phyloP scores from a whole-genome alignment of 768 basidiomycete species.

The Hericium rajendrae region DNA sequence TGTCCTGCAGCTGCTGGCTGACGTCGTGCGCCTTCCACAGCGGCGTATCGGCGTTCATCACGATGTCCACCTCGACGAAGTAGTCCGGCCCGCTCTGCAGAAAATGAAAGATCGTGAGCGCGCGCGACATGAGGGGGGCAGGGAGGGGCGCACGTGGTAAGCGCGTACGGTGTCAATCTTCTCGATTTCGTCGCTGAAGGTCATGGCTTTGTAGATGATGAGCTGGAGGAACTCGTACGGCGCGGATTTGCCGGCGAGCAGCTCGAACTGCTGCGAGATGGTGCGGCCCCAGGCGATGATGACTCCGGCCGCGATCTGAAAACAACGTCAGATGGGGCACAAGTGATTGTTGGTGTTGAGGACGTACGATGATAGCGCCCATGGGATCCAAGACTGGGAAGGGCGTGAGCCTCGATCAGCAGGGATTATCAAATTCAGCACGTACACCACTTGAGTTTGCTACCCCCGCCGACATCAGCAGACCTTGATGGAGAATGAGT shows the following conservation, averaged over 20 bases:
- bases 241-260: conserved; percentile 87
- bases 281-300: conserved; percentile 72
- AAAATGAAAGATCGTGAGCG: conserved; percentile 12
- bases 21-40: conserved; percentile 84
- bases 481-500: conserved; percentile 33
- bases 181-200: conserved; percentile 79
- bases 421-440: conserved; percentile 14
- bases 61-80: conserved; percentile 92
- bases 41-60: conserved; percentile 83
- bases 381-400: conserved; percentile 61
- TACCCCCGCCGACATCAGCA: conserved; percentile 81
- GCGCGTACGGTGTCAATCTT: conserved; percentile 88
- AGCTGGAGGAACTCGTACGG: conserved; percentile 86
- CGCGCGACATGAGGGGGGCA: conserved; percentile 23
- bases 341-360: too few relatives aligned
- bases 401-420: background rate
- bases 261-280: conserved; percentile 70
- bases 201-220: conserved; percentile 85
- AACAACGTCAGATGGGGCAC: background rate
- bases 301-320: conserved; percentile 72
- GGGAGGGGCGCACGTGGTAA: conserved; percentile 58
- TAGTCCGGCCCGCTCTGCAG: conserved; percentile 41
- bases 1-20: conserved; percentile 78
- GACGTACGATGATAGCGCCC: conserved; percentile 58
- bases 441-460: conserved; percentile 76